Conservation (phyloP, 1,284 basidiomycete genomes). For the Sporisorium exsertum region DNA sequence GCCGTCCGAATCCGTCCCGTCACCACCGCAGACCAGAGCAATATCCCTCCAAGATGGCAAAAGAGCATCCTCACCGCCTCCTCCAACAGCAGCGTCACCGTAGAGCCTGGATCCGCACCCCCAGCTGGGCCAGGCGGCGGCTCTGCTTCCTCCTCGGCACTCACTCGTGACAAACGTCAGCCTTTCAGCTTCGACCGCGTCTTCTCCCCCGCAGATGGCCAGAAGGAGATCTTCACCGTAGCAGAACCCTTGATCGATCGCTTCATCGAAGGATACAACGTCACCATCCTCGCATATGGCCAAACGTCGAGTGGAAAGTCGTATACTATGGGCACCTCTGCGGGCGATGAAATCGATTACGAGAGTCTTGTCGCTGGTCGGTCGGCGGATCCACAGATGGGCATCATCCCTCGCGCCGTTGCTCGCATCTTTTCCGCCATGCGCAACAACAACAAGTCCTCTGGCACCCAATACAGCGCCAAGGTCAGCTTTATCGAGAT, state of each 20-base stretch:
- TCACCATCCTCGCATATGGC: conserved; percentile 96
- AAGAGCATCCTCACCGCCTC: conserved; percentile 79
- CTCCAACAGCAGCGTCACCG: conserved; percentile 69
- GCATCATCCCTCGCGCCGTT: conserved; percentile 94
- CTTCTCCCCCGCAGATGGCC: conserved; percentile 82
- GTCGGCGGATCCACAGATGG: conserved; percentile 70
- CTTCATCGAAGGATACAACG: conserved; percentile 96
- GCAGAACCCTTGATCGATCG: conserved; percentile 87
- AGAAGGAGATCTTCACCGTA: conserved; percentile 85
- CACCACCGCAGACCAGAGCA: conserved; percentile 80
- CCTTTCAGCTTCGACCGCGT: conserved; percentile 94
- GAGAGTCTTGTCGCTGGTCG: conserved; percentile 56
- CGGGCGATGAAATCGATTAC: conserved; percentile 55
- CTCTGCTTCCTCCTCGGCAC: conserved; percentile 66
- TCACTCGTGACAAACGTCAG: conserved; percentile 77
- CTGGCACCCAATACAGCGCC: conserved; percentile 64
- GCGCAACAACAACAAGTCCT: conserved; percentile 71
- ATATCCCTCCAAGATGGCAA: conserved; percentile 92
- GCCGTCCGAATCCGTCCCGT: conserved; percentile 92
- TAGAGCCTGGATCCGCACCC: conserved; percentile 52
- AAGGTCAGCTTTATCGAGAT: conserved; percentile 79
- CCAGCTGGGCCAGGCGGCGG: conserved; percentile 68
- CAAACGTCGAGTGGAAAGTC: conserved; percentile 98
- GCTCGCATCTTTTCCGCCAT: conserved; percentile 87
- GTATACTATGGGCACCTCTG: conserved; percentile 82